Percentiles rank a stretch among this genome's conserved stretches.
These are phyloP conservation scores for Ascobolus immersus DNA, from an alignment of 495 filamentous ascomycete species.

Conservation along the genomic window DNA sequence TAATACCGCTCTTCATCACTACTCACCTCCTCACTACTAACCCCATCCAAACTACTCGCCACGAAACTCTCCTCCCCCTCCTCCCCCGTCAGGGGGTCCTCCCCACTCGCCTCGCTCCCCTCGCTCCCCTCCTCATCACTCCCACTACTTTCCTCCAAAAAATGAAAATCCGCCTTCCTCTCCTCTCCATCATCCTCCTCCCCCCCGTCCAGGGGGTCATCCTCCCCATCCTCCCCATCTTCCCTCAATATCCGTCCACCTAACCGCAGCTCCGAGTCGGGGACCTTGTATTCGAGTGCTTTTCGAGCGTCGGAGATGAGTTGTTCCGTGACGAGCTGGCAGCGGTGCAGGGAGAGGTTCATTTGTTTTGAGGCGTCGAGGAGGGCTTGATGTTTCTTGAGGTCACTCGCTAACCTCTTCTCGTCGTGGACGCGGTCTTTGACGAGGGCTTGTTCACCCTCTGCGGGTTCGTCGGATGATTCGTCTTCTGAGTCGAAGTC, in stretches of 20 bases:
- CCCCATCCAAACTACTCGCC: conserved; percentile 1
- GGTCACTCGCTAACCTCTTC: conserved; percentile 22
- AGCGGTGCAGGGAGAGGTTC: conserved; percentile 76
- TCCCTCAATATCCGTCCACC: conserved; percentile 55
- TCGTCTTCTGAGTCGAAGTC: conserved; percentile 16
- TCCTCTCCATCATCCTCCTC: conserved; percentile 11
- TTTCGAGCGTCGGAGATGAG: conserved; percentile 69
- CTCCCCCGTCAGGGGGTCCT: background rate
- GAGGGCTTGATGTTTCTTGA: conserved; percentile 68
- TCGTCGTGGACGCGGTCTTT: background rate
- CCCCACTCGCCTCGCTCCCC: conserved; percentile 7
- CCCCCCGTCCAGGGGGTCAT: conserved; percentile 14
- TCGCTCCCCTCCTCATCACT: conserved; percentile 7
- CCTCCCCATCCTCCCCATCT: conserved; percentile 33
- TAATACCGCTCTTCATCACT: conserved; percentile 4
- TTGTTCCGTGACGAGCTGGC: conserved; percentile 62
- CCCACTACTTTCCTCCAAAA: conserved; percentile 1
- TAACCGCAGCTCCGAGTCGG: conserved; percentile 48
- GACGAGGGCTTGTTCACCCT: conserved; percentile 23
- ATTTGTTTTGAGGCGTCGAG: conserved; percentile 74
- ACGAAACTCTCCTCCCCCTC: conserved; percentile 10
- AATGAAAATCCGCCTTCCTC: background rate
- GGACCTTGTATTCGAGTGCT: conserved; percentile 58
- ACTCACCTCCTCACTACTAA: conserved; percentile 3
- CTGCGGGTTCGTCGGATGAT: conserved; percentile 25